A percentile compares a stretch with the other conserved stretches of the same genome.
phyloP scores from a whole-genome alignment of 179 eudicot species.

The Spinacia oleracea region DNA sequence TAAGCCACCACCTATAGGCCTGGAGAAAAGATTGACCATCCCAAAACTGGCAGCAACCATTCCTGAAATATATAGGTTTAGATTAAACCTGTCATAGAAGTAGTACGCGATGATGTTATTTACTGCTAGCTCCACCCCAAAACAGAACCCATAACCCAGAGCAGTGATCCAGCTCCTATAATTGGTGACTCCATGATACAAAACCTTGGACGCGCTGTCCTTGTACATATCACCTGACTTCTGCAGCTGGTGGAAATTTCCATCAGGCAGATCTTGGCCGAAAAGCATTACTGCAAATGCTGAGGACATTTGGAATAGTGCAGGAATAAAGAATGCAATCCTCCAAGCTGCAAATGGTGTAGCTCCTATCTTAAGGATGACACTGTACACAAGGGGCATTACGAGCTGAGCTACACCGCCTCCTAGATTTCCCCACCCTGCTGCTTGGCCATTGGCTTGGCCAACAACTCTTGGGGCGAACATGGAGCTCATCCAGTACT shows the following conservation, averaged over 20 bases:
- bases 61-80: slow-evolving; percentile 68
- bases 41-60: slow-evolving; percentile 81
- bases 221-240: slow-evolving; percentile 57
- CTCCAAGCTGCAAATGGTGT: slow-evolving; percentile 67
- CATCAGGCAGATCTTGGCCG: slow-evolving; percentile 84
- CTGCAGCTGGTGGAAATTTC: slow-evolving; percentile 50
- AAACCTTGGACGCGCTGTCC: slow-evolving; percentile 44
- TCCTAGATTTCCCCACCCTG: slow-evolving; percentile 94
- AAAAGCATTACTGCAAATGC: slow-evolving; percentile 61
- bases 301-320: slow-evolving; percentile 48
- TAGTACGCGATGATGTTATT: slow-evolving; percentile 84
- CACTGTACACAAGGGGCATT: slow-evolving; percentile 68
- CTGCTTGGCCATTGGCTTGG: slow-evolving; percentile 73
- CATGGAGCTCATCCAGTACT: slow-evolving; percentile 96
- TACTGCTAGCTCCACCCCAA: slow-evolving; percentile 77
- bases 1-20: slow-evolving; percentile 70
- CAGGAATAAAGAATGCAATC: slow-evolving; percentile 74
- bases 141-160: slow-evolving; percentile 75
- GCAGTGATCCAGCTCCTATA: slow-evolving; percentile 83
- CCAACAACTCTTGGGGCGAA: slow-evolving; percentile 63
- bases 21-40: slow-evolving; percentile 62
- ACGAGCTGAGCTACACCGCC: slow-evolving; percentile 85
- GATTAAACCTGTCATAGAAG: slow-evolving; percentile 65
- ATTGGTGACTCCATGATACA: slow-evolving; percentile 48
- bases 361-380: slow-evolving; percentile 43